Evolutionary conservation across 2,329 filamentous ascomycete species (phyloP), one percentile per base, ranked within the genome.

Genomic region (Fusarium praegraminearum): DNA sequence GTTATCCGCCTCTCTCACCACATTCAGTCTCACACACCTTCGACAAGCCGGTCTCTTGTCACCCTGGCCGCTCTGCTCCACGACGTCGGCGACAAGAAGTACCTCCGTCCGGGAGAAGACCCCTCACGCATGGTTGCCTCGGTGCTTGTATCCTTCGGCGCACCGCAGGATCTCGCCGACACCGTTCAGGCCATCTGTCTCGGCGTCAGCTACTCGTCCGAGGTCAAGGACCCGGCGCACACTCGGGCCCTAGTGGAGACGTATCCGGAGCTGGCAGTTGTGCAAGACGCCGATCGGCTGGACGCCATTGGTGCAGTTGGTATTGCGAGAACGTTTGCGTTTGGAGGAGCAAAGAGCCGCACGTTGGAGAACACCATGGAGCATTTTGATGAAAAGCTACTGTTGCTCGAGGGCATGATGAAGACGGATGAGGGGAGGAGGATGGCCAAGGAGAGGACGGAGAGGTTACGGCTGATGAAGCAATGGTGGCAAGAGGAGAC

Each of bases 221-320:
- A 98, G 79, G 83, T 87, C 50, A 87, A 86, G 73, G 84, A 94
- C 75, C 90, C 91, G 1, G 80, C 79, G 8, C 80, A 81, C 15
- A 89, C 93, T 11, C 79, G 79, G n/a, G 79, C 81, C 2, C 83
- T 94, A n/a, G 83, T 97, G n/a, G 77, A 76, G 8, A 76, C 80
- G 32, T 83, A 92, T 77, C 93, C 93, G 2, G 80, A 81, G 71
- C 75, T 82, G 35, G 94, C 89, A 0, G 87, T 97, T 49, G 93
- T 98, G 33, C 94, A 98, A 80, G 95, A 98, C 79, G 94, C 94
- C 6, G 95, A 98, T 81, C 86, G 94, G 9, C 83, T 98, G n/a
- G 95, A 98, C 80, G 92, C 94, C 6, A 90, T 98, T 51, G 95
- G 94, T 1, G 93, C 92, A 0, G 87, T 98, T 32, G 95, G 95